Base-by-base conservation (phyloP, 164 flowering plant species). In the Santalum album region DNA sequence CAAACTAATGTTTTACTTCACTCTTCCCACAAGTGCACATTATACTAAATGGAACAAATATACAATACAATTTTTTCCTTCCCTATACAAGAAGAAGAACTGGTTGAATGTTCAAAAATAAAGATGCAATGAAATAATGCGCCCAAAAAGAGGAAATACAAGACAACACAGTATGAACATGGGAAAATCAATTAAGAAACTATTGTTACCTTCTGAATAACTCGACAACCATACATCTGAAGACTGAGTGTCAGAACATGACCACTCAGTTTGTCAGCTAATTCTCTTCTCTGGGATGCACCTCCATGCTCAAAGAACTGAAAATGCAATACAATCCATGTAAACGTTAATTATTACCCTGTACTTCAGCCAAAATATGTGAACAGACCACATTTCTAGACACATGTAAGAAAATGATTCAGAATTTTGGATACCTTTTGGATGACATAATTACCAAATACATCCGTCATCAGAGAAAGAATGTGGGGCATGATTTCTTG, bases 301-400 rank as follows among this genome's bases (percentile, higher is more conserved):
- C 77, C 76, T 51, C 95, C 97, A 72, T 84, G 92, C 81, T 90
- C 95, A 74, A 90, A 86, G 56, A 90, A 86, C 95, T 90, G 75
- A n/a, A n/a, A n/a, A n/a, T n/a, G n/a, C 4, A 29, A 9, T 3
- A 29, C 6, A 29, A 29, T 4, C 34, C 34, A 29, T n/a, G 34
- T 29, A 29, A 29, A n/a, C n/a, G n/a, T n/a, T 29, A 29, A 3
- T 29, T 29, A 9, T 29, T 9, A 29, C 34, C 34, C 4, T 4
- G 34, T 9, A 29, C 6, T 9, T 29, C 34, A 29, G 6, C 4
- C 16, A 38, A 38, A 38, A 15, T 16, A 10, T 2, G 14, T 12
- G 14, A 38, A 4, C 42, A 38, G 3, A 10, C 0, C 42, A 38
- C 17, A 12, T 9, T 16, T 15, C 40, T 16, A 9, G 9, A n/a